Evolutionary conservation across 2,329 filamentous ascomycete genomes (phyloP).

Genomic region (Penicillium sp.): DNA sequence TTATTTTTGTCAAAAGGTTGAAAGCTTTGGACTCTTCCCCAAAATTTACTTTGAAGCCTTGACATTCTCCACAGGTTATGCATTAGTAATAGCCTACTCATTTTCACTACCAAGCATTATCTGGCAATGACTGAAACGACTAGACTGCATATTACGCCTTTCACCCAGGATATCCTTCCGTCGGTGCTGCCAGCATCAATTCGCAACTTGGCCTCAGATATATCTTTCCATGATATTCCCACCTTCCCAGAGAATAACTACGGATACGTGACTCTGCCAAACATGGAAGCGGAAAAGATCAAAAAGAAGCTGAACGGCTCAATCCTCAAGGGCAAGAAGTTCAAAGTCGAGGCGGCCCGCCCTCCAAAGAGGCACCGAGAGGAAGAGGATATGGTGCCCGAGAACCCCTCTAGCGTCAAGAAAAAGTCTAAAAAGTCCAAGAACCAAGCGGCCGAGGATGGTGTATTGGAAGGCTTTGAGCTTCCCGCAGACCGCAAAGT

Average conservation of each 20-base stretch:
- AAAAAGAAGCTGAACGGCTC: conserved; percentile 88
- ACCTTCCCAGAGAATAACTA: conserved; percentile 88
- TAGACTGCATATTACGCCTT: conserved; percentile 83
- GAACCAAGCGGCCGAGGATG: conserved; percentile 41
- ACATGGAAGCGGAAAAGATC: conserved; percentile 80
- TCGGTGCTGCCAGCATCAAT: conserved; percentile 68
- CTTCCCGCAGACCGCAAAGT: conserved; percentile 73
- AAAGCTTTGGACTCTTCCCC: not conserved
- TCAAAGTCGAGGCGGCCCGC: conserved; percentile 78
- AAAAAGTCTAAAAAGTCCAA: conserved; percentile 51
- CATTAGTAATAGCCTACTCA: not conserved
- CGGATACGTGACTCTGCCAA: conserved; percentile 83
- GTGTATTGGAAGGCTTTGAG: conserved; percentile 64
- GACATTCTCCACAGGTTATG: not conserved
- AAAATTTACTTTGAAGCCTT: not conserved
- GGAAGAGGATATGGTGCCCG: conserved; percentile 38
- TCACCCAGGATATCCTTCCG: conserved; percentile 71
- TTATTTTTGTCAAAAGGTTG: conserved; percentile 2
- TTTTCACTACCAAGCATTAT: not conserved
- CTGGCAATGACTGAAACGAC: conserved; percentile 36
- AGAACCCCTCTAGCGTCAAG: conserved; percentile 42
- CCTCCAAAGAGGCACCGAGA: conserved; percentile 56
- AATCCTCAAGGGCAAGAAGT: conserved; percentile 78
- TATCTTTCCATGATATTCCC: conserved; percentile 83
- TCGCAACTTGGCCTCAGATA: conserved; percentile 66